phyloP scores from a whole-genome alignment of 2,329 filamentous ascomycete genomes.

The Xylariaceae sp. region DNA sequence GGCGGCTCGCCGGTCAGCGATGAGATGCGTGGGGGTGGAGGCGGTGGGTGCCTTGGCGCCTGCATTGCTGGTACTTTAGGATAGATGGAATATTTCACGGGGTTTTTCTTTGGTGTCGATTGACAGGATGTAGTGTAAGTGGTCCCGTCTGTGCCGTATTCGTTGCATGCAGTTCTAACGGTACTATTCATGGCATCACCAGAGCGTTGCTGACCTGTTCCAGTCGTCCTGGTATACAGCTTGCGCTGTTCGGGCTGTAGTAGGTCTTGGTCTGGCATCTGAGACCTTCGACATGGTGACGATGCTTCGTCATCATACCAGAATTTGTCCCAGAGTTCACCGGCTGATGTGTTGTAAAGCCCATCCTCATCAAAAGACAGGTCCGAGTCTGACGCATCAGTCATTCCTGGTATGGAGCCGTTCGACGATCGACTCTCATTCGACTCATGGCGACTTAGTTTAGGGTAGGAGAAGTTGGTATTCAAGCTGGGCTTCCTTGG shows the following conservation, averaged over 20 bases:
- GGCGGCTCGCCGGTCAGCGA: constrained; percentile 26
- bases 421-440: constrained; percentile 38
- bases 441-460: constrained; percentile 26
- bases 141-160: constrained; percentile 24
- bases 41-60: constrained; percentile 22
- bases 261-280: constrained; percentile 21
- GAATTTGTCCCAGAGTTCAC: constrained; percentile 49
- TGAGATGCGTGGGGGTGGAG: constrained; percentile 29
- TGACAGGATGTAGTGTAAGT: constrained; percentile 6
- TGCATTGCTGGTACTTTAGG: constrained; percentile 31
- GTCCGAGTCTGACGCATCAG: constrained; percentile 49
- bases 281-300: constrained; percentile 4
- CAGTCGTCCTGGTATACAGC: constrained; percentile 20
- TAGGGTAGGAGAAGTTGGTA: constrained; percentile 35
- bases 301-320: constrained; percentile 32
- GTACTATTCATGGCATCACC: constrained; percentile 24
- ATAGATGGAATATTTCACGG: constrained; percentile 38
- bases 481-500: constrained; percentile 22
- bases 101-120: constrained; percentile 14
- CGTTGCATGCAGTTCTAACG: constrained; percentile 20
- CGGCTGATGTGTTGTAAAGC: constrained; percentile 41
- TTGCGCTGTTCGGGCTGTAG: constrained; percentile 15
- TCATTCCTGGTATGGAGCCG: constrained; percentile 43
- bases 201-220: constrained; percentile 8
- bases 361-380: constrained; percentile 47